Evolutionary conservation across 1,284 basidiomycete genomes (phyloP).

Genomic region (Leccinum pallidistipes): DNA sequence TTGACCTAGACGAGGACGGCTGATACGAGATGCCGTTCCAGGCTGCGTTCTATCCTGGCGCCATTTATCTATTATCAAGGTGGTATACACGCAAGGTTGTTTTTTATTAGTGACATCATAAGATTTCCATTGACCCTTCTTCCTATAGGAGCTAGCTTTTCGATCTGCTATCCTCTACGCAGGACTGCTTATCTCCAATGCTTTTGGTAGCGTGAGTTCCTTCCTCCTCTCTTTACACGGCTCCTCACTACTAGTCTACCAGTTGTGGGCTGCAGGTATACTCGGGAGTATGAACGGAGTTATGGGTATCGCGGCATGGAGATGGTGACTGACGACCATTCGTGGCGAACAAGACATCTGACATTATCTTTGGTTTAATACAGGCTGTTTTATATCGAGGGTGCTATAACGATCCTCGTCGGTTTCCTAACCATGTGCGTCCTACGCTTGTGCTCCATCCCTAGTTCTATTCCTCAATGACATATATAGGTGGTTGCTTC

Average conservation of each 20-base stretch:
- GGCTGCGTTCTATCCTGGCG: constrained; percentile 66
- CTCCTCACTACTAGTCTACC: constrained; percentile 38
- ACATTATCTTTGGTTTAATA: constrained; percentile 43
- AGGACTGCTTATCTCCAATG: constrained; percentile 70
- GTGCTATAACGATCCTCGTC: constrained; percentile 53
- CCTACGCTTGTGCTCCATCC: constrained; percentile 25
- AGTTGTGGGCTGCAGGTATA: constrained; percentile 2
- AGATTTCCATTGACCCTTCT: constrained; percentile 40
- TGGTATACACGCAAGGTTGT: constrained; percentile 64
- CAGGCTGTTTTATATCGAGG: constrained; percentile 33
- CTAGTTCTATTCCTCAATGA: background rate
- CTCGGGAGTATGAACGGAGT: constrained; percentile 48
- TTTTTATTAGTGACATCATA: constrained; percentile 34
- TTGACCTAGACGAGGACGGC: background rate
- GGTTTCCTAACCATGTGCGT: constrained; percentile 56
- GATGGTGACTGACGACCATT: constrained; percentile 43
- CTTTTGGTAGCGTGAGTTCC: constrained; percentile 62
- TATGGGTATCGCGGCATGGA: constrained; percentile 68
- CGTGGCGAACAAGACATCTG: constrained; percentile 33
- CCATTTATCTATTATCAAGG: constrained; percentile 59
- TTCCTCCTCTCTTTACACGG: constrained; percentile 21
- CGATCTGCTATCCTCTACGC: constrained; percentile 70
- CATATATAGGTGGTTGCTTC: constrained; percentile 43
- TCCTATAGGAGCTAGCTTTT: constrained; percentile 58
- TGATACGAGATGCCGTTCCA: constrained; percentile 33